Base-by-base conservation (phyloP, 306 rosid genomes). In the Castanea mollissima region DNA sequence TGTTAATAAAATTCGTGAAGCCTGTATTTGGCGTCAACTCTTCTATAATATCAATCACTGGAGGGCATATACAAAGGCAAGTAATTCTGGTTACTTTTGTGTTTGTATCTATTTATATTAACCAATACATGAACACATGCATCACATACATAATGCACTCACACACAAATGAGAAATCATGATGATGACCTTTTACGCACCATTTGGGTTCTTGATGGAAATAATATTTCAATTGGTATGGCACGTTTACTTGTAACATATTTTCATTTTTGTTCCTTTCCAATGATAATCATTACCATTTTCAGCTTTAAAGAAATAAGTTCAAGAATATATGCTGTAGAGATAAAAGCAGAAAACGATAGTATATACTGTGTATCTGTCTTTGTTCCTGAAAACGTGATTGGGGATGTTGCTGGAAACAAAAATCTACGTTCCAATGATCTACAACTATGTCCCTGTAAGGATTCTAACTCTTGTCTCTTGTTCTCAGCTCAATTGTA, bases 371-470 rank as follows among this genome's bases (percentile, higher is more conserved):
- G 44, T 35, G 79, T 94, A 70, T 88, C 83, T 54, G 81, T 92
- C 79, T 76, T 78, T 59, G 90, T 94, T 76, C 98, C 97, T 2
- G 97, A 86, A 83, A 94, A 92, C 52, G 82, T 81, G 70, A 89
- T 97, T 3, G 71, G 10, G 4, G 98, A 94, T 81, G 87, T 94
- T 82, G 85, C 97, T 54, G 97, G 97, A 80, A 94, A 94, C 86
- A 84, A 78, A 86, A 94, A 94, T 81, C 86, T 91, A 38, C 88
- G 93, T 75, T 94, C 98, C 78, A 92, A 92, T 90, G 88, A 88
- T 86, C 92, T 94, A 75, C 88, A 81, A 87, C 91, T 94, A 88
- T 86, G 88, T 86, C 98, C 88, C 80, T 94, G 98, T 94, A 92
- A 94, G 2, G 89, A 68, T 73, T 76, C 56, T 73, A 55, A 55